Conservation (phyloP, 1,284 basidiomycete species). For the Rhodotorula sp. region DNA sequence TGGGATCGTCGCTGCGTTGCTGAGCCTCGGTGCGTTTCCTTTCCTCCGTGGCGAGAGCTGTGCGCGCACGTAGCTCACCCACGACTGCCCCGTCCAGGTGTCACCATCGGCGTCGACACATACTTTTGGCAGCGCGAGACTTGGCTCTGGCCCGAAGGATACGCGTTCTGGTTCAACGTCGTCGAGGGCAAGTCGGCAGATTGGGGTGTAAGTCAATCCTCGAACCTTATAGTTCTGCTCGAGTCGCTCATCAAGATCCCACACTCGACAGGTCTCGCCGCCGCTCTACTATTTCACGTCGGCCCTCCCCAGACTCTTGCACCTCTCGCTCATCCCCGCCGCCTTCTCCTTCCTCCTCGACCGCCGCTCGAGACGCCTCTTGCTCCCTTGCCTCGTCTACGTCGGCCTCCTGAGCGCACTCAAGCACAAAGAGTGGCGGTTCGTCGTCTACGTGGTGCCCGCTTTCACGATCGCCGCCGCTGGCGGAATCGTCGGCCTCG, state of each 20-base stretch:
- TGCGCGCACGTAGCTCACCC: not conserved
- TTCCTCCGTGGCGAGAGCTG: not conserved
- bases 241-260: not conserved
- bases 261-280: constrained; percentile 62
- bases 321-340: constrained; percentile 65
- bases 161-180: constrained; percentile 80
- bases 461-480: constrained; percentile 77
- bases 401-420: constrained; percentile 68
- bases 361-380: constrained; percentile 55
- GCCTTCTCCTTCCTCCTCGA: constrained; percentile 56
- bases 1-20: constrained; percentile 59
- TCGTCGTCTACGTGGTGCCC: constrained; percentile 83
- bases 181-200: constrained; percentile 78
- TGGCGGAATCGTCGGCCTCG: constrained; percentile 63
- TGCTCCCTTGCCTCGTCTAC: constrained; percentile 59
- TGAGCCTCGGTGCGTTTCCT: constrained; percentile 59
- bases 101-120: constrained; percentile 71
- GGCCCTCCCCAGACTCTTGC: constrained; percentile 74
- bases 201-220: constrained; percentile 72
- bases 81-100: constrained; percentile 51
- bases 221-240: not conserved
- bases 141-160: constrained; percentile 79
- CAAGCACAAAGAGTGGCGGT: constrained; percentile 81
- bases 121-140: constrained; percentile 71
- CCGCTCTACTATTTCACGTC: constrained; percentile 66